phyloP scores from a whole-genome alignment of 768 basidiomycete species.

The Obba rivulosa region DNA sequence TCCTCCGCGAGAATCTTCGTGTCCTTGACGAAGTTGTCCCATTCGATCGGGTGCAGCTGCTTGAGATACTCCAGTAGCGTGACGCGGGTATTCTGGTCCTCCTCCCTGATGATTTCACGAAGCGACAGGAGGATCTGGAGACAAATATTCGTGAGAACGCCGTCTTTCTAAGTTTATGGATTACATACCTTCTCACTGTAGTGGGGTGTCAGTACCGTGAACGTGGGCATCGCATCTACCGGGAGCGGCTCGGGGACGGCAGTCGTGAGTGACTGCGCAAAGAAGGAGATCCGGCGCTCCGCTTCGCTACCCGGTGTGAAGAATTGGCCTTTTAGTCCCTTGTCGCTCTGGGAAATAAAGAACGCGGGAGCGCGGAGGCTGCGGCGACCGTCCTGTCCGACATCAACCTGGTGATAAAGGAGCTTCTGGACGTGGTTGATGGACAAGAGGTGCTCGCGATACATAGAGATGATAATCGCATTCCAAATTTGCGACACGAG shows the following conservation, averaged over 20 bases:
- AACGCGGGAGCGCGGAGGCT: conserved; percentile 94
- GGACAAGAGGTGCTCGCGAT: conserved; percentile 95
- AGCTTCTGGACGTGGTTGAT: conserved; percentile 99
- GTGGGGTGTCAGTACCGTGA: conserved; percentile 97
- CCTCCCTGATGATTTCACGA: conserved; percentile 97
- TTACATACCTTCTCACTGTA: conserved; percentile 93
- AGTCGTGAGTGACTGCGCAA: conserved; percentile 97
- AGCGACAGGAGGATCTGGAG: conserved; percentile 85
- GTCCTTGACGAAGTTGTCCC: conserved; percentile 99
- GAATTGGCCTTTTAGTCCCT: conserved; percentile 78
- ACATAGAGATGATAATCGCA: conserved; percentile 99
- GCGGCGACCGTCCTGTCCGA: conserved; percentile 76
- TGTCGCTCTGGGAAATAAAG: conserved; percentile 95
- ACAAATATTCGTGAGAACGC: conserved; percentile 2
- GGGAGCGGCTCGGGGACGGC: conserved; percentile 88
- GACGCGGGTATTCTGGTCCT: conserved; percentile 95
- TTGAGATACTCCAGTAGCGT: conserved; percentile 97
- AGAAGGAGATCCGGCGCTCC: conserved; percentile 97
- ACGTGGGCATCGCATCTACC: conserved; percentile 99
- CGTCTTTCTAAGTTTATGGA: no score
- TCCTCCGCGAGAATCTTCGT: conserved; percentile 99
- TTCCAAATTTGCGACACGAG: conserved; percentile 99
- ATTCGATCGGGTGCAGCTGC: conserved; percentile 95
- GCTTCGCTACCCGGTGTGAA: conserved; percentile 95
- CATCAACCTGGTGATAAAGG: conserved; percentile 94